phyloP scores from a whole-genome alignment of 2,329 filamentous ascomycete genomes.

The Hypoxylon sp. region DNA sequence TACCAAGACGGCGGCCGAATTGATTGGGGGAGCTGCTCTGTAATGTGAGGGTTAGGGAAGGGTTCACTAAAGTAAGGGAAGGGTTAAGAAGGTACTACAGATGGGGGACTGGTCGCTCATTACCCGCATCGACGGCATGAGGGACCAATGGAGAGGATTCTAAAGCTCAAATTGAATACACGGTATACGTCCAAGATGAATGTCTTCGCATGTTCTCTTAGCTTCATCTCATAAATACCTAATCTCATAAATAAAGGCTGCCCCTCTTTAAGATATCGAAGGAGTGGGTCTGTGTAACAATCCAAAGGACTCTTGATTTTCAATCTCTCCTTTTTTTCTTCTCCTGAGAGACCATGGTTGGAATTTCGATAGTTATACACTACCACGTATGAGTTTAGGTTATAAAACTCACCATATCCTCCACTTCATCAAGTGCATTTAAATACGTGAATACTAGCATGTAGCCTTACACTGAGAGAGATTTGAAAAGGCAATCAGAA shows the following conservation, averaged over 20 bases:
- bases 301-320: too few relatives aligned
- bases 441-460: too few relatives aligned
- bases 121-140: not conserved
- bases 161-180: not conserved
- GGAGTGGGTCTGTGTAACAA: not conserved
- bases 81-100: not conserved
- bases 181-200: not conserved
- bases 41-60: slow-evolving; percentile 33
- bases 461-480: not conserved
- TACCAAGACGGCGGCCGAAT: slow-evolving; percentile 44
- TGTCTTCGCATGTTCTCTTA: not conserved
- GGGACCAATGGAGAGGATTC: not conserved
- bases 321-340: too few relatives aligned
- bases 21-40: slow-evolving; percentile 47
- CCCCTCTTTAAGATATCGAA: not conserved
- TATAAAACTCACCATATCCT: not conserved
- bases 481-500: not conserved
- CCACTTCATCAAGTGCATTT: not conserved
- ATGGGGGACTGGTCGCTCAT: too few relatives aligned
- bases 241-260: not conserved
- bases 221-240: not conserved
- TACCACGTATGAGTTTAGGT: not conserved
- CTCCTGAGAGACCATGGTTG: too few relatives aligned
- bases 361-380: not conserved
- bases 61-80: not conserved